Base-by-base conservation (phyloP, 192 early-diverging fungal species). In the Rhizophagus prolifer region DNA sequence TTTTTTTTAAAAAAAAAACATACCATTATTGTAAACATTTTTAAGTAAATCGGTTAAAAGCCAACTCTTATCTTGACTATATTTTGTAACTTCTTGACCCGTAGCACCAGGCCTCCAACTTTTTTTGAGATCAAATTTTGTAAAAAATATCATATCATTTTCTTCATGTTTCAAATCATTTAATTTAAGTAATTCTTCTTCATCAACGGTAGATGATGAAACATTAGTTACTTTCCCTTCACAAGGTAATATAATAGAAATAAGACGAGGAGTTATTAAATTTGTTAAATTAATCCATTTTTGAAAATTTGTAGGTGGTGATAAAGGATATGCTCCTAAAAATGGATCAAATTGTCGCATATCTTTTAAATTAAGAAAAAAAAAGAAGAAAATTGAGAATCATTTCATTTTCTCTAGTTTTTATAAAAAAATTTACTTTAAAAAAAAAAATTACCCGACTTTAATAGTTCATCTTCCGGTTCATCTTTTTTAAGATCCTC, bases 1-100 rank as follows among this genome's bases (percentile, higher is more conserved):
- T n/a, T n/a, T n/a, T n/a, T n/a, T n/a, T n/a, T n/a, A n/a, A n/a
- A n/a, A n/a, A n/a, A n/a, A n/a, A n/a, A n/a, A 65, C 79, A 58
- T 83, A 87, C 89, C 83, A 61, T 85, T 81, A 58, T 80, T 74
- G 75, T 86, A 90, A 2, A 76, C 73, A 9, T 75, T 66, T 9
- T 71, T 77, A 36, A 94, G 79, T 1, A 94, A 59, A 23, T 90
- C 64, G 5, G 72, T 67, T 59, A 95, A 81, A 34, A 98, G 86
- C 90, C 92, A 98, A 44, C 91, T 91, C 81, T 97, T 97, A 86
- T 99, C 97, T 34, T 90, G 76, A 80, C 91, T 94, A 85, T 94
- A 96, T 68, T 86, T 86, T 54, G 92, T 94, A 1, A 93, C 76
- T 58, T 93, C 86, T 26, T 83, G 80, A 0, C 90, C 90, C 0